Base-by-base conservation (phyloP, 2,329 filamentous ascomycete genomes). In the Cladosporium oxysporum region DNA sequence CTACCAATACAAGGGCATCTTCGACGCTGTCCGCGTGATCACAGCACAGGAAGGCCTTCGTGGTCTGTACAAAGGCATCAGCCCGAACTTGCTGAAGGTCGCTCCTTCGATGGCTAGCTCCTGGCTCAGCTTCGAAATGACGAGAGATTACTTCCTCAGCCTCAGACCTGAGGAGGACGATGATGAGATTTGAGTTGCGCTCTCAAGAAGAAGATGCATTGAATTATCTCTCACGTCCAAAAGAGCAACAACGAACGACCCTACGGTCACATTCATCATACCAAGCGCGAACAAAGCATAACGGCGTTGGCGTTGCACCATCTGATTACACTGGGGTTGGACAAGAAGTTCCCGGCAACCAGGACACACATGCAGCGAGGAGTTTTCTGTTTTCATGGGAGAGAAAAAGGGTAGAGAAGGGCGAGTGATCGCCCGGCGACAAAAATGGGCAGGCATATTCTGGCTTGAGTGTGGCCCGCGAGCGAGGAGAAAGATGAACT, bases 81-180 rank as follows among this genome's bases (percentile, higher is more conserved):
- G 93, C 18, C 95, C 95, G 0, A 99, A 99, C 75, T 83, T 99
- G 26, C 86, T 99, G 68, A 99, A 99, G 80, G 95, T 99, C 18
- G 94, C 95, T 8, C 95, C 95, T 3, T 98, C 93, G 77, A 99
- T 99, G 94, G 95, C 95, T 18, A 96, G 93, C 72, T 97, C 92
- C 79, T 99, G 95, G 94, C 86, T 98, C 68, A 97, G 93, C 79
- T 99, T 96, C 76, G 95, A 99, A 80, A 82, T 98, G 76, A 94
- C 92, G 10, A 87, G 95, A 70, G 95, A 99, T 79, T 90, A 96
- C 75, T 81, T 98, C 49, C 82, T 96, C 66, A 82, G 81, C 23
- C 76, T 93, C 33, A 85, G 84, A 66, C 79, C 83, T 55, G 55
- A 65, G 12, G 55, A 59, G 10, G 63, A 59, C 5, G 63, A 65